Conservation (phyloP, 495 filamentous ascomycete genomes). For the Aspergillus mulundensis region DNA sequence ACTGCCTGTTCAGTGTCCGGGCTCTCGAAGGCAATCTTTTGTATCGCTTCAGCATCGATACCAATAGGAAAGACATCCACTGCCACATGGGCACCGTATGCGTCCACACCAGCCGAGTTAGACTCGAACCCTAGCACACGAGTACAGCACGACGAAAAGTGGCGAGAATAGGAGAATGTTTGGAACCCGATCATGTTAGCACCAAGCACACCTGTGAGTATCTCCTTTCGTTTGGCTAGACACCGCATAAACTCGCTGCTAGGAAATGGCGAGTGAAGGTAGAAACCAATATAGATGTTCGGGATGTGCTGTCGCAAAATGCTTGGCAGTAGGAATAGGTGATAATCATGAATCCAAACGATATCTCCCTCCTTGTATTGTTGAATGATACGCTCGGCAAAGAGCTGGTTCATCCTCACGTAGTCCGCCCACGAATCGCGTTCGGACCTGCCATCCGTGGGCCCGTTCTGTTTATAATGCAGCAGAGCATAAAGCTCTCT, state of each 20-base stretch:
- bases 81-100: slow-evolving; percentile 80
- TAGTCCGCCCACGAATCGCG: slow-evolving; percentile 87
- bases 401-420: slow-evolving; percentile 78
- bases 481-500: slow-evolving; percentile 83
- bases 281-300: slow-evolving; percentile 86
- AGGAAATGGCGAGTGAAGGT: slow-evolving; percentile 87
- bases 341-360: slow-evolving; percentile 88
- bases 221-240: slow-evolving; percentile 77
- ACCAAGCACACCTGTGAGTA: slow-evolving; percentile 81
- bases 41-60: slow-evolving; percentile 71
- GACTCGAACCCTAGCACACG: slow-evolving; percentile 83
- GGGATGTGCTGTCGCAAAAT: slow-evolving; percentile 77
- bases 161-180: slow-evolving; percentile 84
- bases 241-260: slow-evolving; percentile 91
- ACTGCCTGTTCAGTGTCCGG: slow-evolving; percentile 64
- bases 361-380: slow-evolving; percentile 88
- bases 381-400: slow-evolving; percentile 79
- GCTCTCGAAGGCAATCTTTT: slow-evolving; percentile 64
- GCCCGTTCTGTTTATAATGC: slow-evolving; percentile 90
- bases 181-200: slow-evolving; percentile 92
- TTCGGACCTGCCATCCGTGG: slow-evolving; percentile 75
- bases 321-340: slow-evolving; percentile 79
- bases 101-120: slow-evolving; percentile 73
- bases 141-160: slow-evolving; percentile 89
- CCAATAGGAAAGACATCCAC: slow-evolving; percentile 91